Conservation (phyloP, 2,329 filamentous ascomycete species). For the Aspergillus sergii region DNA sequence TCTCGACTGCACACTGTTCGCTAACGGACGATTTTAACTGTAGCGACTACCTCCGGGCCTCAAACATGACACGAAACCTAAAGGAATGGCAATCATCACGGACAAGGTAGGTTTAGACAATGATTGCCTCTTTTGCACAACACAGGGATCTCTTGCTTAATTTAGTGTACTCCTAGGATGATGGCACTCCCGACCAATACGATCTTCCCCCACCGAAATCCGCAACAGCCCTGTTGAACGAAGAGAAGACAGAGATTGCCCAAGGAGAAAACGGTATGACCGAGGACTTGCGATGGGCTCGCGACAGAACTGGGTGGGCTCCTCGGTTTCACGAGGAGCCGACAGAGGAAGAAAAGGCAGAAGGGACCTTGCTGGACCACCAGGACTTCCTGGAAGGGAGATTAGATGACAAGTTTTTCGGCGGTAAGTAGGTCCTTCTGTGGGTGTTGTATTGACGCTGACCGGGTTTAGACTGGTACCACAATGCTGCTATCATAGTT, state of each 20-base stretch:
- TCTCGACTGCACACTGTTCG: neutral
- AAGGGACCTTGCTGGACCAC: conserved; percentile 76
- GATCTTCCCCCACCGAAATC: conserved; percentile 77
- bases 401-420: conserved; percentile 87
- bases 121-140: neutral
- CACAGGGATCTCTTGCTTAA: neutral
- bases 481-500: conserved; percentile 91
- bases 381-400: conserved; percentile 82
- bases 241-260: conserved; percentile 59
- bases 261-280: conserved; percentile 54
- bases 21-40: conserved; percentile 18
- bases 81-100: conserved; percentile 63
- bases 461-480: conserved; percentile 85
- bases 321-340: conserved; percentile 72
- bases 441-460: neutral
- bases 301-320: conserved; percentile 78
- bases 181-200: conserved; percentile 68
- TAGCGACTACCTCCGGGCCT: conserved; percentile 68
- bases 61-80: conserved; percentile 52
- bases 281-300: conserved; percentile 58
- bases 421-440: conserved; percentile 58
- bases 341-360: conserved; percentile 56
- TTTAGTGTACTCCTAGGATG: conserved; percentile 53
- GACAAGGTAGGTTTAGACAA: conserved; percentile 60
- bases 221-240: conserved; percentile 42